Conservation (phyloP, 2,329 filamentous ascomycete species). For the Paracoccidioides brasiliensis region DNA sequence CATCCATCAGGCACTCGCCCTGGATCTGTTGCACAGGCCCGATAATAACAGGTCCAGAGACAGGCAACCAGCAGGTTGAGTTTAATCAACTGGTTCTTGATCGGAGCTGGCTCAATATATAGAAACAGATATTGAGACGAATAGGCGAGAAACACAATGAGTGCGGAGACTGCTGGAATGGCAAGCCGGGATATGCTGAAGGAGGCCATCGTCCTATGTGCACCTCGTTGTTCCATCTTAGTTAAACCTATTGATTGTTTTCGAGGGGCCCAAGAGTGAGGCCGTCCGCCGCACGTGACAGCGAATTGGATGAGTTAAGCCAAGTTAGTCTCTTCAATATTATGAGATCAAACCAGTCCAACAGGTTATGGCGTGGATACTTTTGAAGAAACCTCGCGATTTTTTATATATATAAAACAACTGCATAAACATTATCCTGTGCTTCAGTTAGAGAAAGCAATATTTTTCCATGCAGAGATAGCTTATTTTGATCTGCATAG, state of each 20-base stretch:
- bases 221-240: background rate
- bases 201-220: slow-evolving; percentile 11
- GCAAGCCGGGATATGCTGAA: slow-evolving; percentile 33
- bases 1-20: slow-evolving; percentile 40
- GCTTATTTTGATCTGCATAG: too few species aligned
- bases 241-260: too few species aligned
- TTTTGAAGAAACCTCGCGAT: too few species aligned
- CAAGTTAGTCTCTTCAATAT: too few species aligned
- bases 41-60: slow-evolving; percentile 46
- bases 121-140: slow-evolving; percentile 47
- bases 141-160: slow-evolving; percentile 49
- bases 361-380: too few species aligned
- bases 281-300: too few species aligned
- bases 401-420: too few species aligned
- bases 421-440: too few species aligned
- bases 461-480: background rate
- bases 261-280: too few species aligned
- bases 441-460: too few species aligned
- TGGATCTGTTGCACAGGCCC: slow-evolving; percentile 47
- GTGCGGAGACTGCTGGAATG: slow-evolving; percentile 38
- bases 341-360: too few species aligned
- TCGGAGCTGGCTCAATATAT: slow-evolving; percentile 42
- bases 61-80: slow-evolving; percentile 43
- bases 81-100: slow-evolving; percentile 35
- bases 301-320: too few species aligned